Conservation (phyloP, 768 basidiomycete genomes). For the Phanerochaete carnosa region DNA sequence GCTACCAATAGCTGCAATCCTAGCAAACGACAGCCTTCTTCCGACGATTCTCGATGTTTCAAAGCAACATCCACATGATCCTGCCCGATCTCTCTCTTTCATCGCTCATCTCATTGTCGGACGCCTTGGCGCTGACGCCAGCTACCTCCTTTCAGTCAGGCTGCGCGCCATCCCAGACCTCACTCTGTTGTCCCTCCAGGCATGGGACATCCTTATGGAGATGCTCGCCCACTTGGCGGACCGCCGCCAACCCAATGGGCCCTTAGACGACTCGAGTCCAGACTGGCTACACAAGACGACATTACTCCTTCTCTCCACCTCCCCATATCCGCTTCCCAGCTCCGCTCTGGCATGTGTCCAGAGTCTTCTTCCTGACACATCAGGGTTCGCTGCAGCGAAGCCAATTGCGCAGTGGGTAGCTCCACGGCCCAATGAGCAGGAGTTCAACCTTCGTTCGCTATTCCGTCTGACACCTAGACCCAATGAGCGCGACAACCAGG, state of each 20-base stretch:
- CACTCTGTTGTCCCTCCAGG: too few relatives aligned
- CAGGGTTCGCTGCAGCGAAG: background rate
- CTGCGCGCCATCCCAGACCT: too few relatives aligned
- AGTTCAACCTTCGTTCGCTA: too few relatives aligned
- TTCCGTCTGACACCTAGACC: too few relatives aligned
- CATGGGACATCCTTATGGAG: too few relatives aligned
- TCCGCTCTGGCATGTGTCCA: background rate
- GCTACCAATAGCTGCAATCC: background rate
- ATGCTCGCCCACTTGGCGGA: background rate
- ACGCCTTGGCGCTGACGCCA: background rate
- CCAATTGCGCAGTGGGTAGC: background rate
- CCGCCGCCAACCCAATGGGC: too few relatives aligned
- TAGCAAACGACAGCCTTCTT: background rate
- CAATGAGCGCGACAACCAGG: too few relatives aligned
- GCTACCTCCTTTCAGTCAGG: background rate
- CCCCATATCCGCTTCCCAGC: background rate
- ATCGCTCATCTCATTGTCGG: background rate
- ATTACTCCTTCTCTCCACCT: background rate
- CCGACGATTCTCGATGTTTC: background rate
- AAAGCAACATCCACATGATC: background rate
- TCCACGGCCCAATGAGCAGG: background rate
- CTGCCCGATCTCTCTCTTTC: background rate
- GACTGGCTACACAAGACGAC: background rate
- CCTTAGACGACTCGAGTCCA: background rate
- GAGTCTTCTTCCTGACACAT: background rate